These are phyloP conservation scores for Suillus occidentalis DNA, from an alignment of 768 basidiomycete species.

Conservation along the genomic window DNA sequence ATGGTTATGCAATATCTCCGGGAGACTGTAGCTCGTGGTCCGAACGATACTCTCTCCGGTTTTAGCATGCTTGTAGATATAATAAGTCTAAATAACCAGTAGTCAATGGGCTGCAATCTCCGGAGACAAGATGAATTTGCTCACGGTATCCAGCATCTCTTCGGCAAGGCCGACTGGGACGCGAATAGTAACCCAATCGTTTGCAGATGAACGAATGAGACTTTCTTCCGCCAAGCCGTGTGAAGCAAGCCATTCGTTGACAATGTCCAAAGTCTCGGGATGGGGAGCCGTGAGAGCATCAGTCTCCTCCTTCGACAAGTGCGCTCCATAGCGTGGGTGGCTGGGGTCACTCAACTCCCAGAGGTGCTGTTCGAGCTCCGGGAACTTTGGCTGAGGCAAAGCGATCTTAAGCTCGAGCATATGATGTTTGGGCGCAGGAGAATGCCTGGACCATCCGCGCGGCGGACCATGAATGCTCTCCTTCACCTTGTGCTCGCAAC, in stretches of 20 bases:
- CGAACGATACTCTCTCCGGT: constrained; percentile 58
- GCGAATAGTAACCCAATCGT: constrained; percentile 66
- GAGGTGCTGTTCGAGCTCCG: constrained; percentile 48
- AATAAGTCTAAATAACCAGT: constrained; percentile 48
- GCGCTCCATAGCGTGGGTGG: constrained; percentile 54
- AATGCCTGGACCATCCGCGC: constrained; percentile 46
- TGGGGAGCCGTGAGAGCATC: constrained; percentile 62
- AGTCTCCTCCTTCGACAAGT: constrained; percentile 65
- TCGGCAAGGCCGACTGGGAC: constrained; percentile 63
- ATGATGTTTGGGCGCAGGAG: constrained; percentile 45
- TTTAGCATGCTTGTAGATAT: constrained; percentile 55
- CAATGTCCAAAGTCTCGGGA: constrained; percentile 48
- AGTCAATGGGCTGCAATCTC: background rate
- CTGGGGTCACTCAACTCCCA: constrained; percentile 58
- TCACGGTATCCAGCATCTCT: constrained; percentile 66
- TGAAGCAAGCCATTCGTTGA: constrained; percentile 61
- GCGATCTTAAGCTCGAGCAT: constrained; percentile 56
- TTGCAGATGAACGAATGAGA: constrained; percentile 57
- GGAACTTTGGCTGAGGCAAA: constrained; percentile 53
- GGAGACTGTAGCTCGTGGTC: constrained; percentile 70
- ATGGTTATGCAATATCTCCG: constrained; percentile 55
- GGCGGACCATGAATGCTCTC: constrained; percentile 46
- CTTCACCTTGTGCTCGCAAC: constrained; percentile 41
- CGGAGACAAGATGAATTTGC: constrained; percentile 10
- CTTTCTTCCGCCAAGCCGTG: constrained; percentile 53